These are phyloP conservation scores for Blastobotrys raffinosifermentans DNA, from an alignment of 1,139 yeast species.

Conservation along the genomic window DNA sequence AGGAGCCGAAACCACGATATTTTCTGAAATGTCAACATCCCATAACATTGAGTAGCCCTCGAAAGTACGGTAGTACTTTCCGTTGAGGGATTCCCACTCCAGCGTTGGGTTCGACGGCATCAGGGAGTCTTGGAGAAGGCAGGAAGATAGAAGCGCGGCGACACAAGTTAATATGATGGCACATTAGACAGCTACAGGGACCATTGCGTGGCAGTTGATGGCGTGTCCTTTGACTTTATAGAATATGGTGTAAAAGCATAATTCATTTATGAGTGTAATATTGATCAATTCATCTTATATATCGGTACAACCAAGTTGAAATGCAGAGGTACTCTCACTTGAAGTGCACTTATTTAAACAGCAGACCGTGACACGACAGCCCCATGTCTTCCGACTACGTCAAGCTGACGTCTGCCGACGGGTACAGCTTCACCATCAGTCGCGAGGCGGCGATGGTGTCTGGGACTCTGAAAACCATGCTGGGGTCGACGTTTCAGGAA, in stretches of 20 bases:
- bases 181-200: too few relatives aligned
- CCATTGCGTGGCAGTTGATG: too few relatives aligned
- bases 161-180: too few relatives aligned
- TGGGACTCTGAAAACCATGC: slow-evolving; percentile 68
- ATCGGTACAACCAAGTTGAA: not conserved
- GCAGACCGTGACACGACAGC: too few relatives aligned
- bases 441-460: slow-evolving; percentile 81
- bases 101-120: slow-evolving; percentile 25
- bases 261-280: too few relatives aligned
- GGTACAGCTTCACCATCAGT: slow-evolving; percentile 55
- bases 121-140: not conserved
- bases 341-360: slow-evolving; percentile 6
- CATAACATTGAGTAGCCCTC: slow-evolving; percentile 35
- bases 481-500: slow-evolving; percentile 48
- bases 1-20: slow-evolving; percentile 38
- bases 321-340: not conserved
- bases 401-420: slow-evolving; percentile 71
- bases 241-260: too few relatives aligned
- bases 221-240: too few relatives aligned
- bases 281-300: too few relatives aligned
- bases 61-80: slow-evolving; percentile 29
- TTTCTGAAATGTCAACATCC: slow-evolving; percentile 29
- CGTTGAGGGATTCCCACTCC: slow-evolving; percentile 34
- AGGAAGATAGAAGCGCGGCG: not conserved
- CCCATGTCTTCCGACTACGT: too few relatives aligned